phyloP scores from a whole-genome alignment of 1,284 basidiomycete genomes.

The Cystobasidium pallidum region DNA sequence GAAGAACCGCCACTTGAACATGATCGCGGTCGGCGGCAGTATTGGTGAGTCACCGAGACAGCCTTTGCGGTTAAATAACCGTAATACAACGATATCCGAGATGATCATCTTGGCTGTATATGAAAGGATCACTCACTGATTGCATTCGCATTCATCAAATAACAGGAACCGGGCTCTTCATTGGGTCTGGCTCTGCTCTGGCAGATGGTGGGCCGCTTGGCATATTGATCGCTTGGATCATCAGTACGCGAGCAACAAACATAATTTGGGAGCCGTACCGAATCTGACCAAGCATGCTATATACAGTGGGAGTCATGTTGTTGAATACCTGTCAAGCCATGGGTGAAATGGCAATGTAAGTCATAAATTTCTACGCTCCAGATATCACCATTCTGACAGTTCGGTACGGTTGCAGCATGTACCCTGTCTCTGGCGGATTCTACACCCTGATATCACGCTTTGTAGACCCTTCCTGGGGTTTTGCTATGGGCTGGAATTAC shows the following conservation, averaged over 20 bases:
- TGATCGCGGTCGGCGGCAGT: constrained; percentile 61
- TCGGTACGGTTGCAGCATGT: constrained; percentile 49
- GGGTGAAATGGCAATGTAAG: constrained; percentile 59
- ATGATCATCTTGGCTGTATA: too few species aligned
- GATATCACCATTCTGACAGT: not conserved
- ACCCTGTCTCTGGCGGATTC: constrained; percentile 59
- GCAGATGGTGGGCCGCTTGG: constrained; percentile 60
- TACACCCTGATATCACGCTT: constrained; percentile 57
- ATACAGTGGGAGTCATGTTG: constrained; percentile 56
- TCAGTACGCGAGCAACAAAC: not conserved
- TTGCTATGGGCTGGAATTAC: constrained; percentile 59
- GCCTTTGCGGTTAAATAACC: not conserved
- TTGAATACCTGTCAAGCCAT: constrained; percentile 58
- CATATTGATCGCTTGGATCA: constrained; percentile 38
- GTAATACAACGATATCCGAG: not conserved
- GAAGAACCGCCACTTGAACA: constrained; percentile 46
- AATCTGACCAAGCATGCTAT: constrained; percentile 53
- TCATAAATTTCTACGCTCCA: not conserved
- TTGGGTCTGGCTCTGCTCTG: constrained; percentile 60
- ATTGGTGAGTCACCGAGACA: constrained; percentile 56
- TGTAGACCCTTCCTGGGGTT: constrained; percentile 52
- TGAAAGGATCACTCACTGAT: not conserved
- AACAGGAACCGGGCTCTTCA: constrained; percentile 52
- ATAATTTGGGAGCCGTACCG: not conserved
- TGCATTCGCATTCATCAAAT: not conserved